Evolutionary conservation across 805 yeast species (phyloP), one percentile per base, ranked within the genome.

Genomic region (Cyberlindnera galapagoensis): DNA sequence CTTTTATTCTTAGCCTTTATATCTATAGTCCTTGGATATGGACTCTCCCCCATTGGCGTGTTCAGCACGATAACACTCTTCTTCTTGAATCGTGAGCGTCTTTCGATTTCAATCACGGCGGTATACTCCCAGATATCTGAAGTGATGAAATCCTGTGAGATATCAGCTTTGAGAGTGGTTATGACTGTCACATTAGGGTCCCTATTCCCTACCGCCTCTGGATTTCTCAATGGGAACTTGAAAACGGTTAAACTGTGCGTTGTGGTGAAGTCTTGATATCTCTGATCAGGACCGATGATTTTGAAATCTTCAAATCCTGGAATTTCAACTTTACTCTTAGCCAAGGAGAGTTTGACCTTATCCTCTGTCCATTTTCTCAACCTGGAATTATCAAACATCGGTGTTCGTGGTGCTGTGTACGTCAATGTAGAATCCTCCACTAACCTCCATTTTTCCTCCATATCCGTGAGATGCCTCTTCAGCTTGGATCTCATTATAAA

Each of bases 151-250:
- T 39, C 42, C 14, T 31, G 34, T 5, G 16, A 12, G 6, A 18
- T 11, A 14, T 30, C 28, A 16, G 52, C 50, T 28, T 33, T 38
- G 6, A 50, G 19, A 0, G 49, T 30, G 11, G 47, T 28, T 0
- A 35, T 18, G 6, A 49, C 40, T 2, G 47, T 46, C 0, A 38
- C 53, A 2, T 47, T 7, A 18, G 46, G 33, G 10, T 27, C 34
- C 14, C 35, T 10, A 10, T 24, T 30, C 5, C 23, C 13, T 3
- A 28, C 33, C 2, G 33, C 12, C 17, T 33, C 45, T 12, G 24
- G 15, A 21, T 49, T 52, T 3, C 36, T 12, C 2, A 50, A 31
- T 0, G 47, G 50, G 21, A 34, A 46, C 1, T 51, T 39, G 17
- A 45, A 13, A 4, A 44, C 42, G 1, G 44, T 42, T 15, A 50